These are phyloP conservation scores for Aspergillus saccharolyticus DNA, from an alignment of 495 filamentous ascomycete genomes.

Conservation along the genomic window DNA sequence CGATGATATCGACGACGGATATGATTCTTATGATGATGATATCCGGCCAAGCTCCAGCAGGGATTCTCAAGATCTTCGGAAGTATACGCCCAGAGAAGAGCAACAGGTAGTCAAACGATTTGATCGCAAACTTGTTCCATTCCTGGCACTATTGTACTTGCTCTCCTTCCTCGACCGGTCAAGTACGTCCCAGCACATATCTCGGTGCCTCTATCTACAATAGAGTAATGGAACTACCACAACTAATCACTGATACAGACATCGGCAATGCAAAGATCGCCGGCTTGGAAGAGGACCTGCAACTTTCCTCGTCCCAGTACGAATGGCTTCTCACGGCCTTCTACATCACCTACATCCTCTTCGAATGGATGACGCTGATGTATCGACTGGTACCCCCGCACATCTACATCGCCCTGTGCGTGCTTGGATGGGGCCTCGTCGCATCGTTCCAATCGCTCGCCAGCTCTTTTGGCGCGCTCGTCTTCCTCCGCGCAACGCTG, in stretches of 20 bases:
- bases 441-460: slow-evolving; percentile 68
- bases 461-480: slow-evolving; percentile 45
- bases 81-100: slow-evolving; percentile 74
- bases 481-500: slow-evolving; percentile 46
- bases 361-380: slow-evolving; percentile 67
- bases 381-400: slow-evolving; percentile 54
- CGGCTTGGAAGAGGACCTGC: slow-evolving; percentile 62
- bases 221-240: no score
- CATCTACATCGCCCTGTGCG: slow-evolving; percentile 50
- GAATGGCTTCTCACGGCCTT: slow-evolving; percentile 64
- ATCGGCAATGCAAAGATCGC: slow-evolving; percentile 78
- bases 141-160: slow-evolving; percentile 76
- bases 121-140: slow-evolving; percentile 70
- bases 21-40: slow-evolving; percentile 31
- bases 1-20: slow-evolving; percentile 22
- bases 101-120: slow-evolving; percentile 63
- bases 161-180: slow-evolving; percentile 76
- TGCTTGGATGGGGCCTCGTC: slow-evolving; percentile 50
- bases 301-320: slow-evolving; percentile 51
- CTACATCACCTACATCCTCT: slow-evolving; percentile 68
- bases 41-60: slow-evolving; percentile 18
- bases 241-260: slow-evolving; percentile 40
- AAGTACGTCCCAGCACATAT: slow-evolving; percentile 55
- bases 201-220: no score
- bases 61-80: slow-evolving; percentile 6